phyloP scores from a whole-genome alignment of 495 filamentous ascomycete genomes.

The Podospora pseudocomata region DNA sequence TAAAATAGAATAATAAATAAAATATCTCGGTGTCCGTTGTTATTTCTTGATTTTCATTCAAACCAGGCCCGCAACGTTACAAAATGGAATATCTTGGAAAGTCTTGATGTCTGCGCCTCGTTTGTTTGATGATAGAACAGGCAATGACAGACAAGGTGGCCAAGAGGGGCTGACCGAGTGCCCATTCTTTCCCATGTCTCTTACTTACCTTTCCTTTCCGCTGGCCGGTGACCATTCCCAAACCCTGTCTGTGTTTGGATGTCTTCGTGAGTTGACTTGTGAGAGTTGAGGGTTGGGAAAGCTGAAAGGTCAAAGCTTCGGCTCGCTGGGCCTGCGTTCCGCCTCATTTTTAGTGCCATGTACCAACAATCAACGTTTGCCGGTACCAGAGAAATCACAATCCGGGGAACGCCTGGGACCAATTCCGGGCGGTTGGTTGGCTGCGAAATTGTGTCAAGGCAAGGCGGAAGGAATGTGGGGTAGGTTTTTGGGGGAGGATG shows the following conservation, averaged over 20 bases:
- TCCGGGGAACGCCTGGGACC: background rate
- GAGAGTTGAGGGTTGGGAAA: background rate
- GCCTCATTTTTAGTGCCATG: background rate
- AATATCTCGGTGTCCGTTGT: no score
- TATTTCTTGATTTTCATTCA: no score
- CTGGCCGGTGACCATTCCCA: background rate
- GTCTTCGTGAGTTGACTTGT: background rate
- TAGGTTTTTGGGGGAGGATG: no score
- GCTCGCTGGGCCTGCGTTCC: background rate
- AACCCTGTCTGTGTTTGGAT: background rate
- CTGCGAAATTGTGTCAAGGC: background rate
- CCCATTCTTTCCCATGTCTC: background rate
- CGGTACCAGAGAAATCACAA: background rate
- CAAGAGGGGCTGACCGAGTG: background rate
- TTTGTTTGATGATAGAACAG: no score
- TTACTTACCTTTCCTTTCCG: background rate
- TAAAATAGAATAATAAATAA: no score
- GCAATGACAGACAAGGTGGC: background rate
- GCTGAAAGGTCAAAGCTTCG: background rate
- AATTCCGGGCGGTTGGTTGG: background rate
- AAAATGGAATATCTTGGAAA: background rate
- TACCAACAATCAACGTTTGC: background rate
- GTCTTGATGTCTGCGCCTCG: background rate
- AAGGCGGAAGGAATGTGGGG: no score
- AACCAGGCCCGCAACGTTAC: no score